phyloP scores from a whole-genome alignment of 1,284 basidiomycete species.

The Ustilago crameri region DNA sequence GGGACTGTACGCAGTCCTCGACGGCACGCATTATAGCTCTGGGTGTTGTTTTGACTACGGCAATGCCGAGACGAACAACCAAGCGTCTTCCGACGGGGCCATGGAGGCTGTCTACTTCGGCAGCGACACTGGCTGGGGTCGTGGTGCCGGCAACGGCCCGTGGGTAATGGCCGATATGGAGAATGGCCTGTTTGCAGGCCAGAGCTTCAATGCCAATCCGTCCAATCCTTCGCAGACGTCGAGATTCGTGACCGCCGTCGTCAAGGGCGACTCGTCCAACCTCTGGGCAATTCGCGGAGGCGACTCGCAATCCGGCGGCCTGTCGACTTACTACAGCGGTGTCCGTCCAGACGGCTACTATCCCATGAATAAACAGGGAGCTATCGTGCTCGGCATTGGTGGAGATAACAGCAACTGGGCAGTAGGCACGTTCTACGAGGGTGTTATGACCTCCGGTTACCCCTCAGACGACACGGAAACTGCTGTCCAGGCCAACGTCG shows the following conservation, averaged over 20 bases:
- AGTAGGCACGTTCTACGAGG: slow-evolving; percentile 34
- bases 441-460: slow-evolving; percentile 26
- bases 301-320: slow-evolving; percentile 16
- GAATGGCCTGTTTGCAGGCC: slow-evolving; percentile 20
- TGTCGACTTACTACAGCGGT: slow-evolving; percentile 24
- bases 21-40: slow-evolving; percentile 16
- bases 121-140: slow-evolving; percentile 20
- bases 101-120: slow-evolving; percentile 46
- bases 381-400: slow-evolving; percentile 35
- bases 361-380: slow-evolving; percentile 35
- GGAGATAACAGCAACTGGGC: slow-evolving; percentile 34
- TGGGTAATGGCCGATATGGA: slow-evolving; percentile 31
- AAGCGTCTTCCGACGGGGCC: slow-evolving; percentile 4
- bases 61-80: slow-evolving; percentile 25
- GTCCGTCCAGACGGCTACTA: slow-evolving; percentile 22
- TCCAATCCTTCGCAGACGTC: slow-evolving; percentile 12
- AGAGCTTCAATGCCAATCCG: slow-evolving; percentile 14
- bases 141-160: slow-evolving; percentile 19
- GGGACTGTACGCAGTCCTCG: slow-evolving; percentile 29
- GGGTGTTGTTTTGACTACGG: slow-evolving; percentile 38
- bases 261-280: slow-evolving; percentile 34
- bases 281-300: slow-evolving; percentile 28
- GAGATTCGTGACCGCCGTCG: slow-evolving; percentile 21
- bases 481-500: slow-evolving; percentile 29
- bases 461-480: slow-evolving; percentile 19